Conservation (phyloP, 2,329 filamentous ascomycete genomes). For the Harringtonia lauricola region DNA sequence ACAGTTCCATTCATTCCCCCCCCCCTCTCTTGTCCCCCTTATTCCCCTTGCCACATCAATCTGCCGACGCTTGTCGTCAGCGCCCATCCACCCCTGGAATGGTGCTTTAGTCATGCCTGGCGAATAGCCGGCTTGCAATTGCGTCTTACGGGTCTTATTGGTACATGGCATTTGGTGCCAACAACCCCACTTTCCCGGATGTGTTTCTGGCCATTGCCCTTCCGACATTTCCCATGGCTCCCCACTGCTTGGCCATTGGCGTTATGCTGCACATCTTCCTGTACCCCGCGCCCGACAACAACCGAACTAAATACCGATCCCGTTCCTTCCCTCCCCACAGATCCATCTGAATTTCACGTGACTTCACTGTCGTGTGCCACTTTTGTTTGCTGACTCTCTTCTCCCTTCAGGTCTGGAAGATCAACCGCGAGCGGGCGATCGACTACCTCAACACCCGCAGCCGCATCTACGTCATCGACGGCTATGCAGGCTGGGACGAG, state of each 20-base stretch:
- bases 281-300: constrained; percentile 8
- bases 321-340: too few species aligned
- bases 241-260: constrained; percentile 7
- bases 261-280: constrained; percentile 6
- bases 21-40: not conserved
- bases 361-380: not conserved
- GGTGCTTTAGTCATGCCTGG: not conserved
- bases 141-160: not conserved
- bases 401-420: constrained; percentile 77
- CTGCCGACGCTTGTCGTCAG: constrained; percentile 5
- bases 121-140: not conserved
- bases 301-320: constrained; percentile 9
- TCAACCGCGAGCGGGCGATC: constrained; percentile 96
- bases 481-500: constrained; percentile 96
- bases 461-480: constrained; percentile 97
- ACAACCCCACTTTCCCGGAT: too few species aligned
- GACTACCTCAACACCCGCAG: constrained; percentile 99
- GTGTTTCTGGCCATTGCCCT: not conserved
- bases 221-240: constrained; percentile 9
- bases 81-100: not conserved
- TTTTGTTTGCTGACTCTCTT: constrained; percentile 19
- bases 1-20: not conserved
- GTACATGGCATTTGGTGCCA: too few species aligned
- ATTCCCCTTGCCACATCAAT: not conserved
- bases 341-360: not conserved